Evolutionary conservation across 768 basidiomycete genomes (phyloP).

Genomic region (Lactarius quietus): DNA sequence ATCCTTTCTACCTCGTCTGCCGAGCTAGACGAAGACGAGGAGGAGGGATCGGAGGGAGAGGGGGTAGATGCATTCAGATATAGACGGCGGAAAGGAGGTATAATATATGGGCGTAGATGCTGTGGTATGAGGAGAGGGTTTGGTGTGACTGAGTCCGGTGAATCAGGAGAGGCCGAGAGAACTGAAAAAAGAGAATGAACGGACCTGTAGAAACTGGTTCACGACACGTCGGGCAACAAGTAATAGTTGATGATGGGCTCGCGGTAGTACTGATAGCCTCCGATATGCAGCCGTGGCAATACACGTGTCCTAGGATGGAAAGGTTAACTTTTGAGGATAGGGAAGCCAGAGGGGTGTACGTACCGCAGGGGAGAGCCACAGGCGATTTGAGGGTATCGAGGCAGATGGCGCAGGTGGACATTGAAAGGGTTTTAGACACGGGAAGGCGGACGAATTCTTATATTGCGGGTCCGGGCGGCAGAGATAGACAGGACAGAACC

Average conservation of each 20-base stretch:
- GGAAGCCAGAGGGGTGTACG: neutral
- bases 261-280: conserved; percentile 1
- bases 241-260: neutral
- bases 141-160: conserved; percentile 4
- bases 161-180: neutral
- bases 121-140: conserved; percentile 16
- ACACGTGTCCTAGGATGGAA: conserved; percentile 13
- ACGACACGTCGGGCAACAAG: conserved; percentile 23
- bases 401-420: conserved; percentile 25
- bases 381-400: conserved; percentile 20
- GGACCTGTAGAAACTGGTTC: conserved; percentile 15
- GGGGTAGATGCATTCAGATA: conserved; percentile 16
- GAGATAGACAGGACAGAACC: neutral
- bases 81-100: conserved; percentile 24
- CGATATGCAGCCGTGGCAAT: conserved; percentile 19
- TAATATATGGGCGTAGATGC: conserved; percentile 22
- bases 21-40: neutral
- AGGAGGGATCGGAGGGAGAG: neutral
- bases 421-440: conserved; percentile 1
- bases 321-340: neutral
- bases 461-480: conserved; percentile 9
- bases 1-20: conserved; percentile 9
- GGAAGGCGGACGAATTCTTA: neutral
- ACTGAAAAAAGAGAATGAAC: neutral
- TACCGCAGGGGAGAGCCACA: conserved; percentile 25